These are phyloP conservation scores for Phyllosticta citrichinensis DNA, from an alignment of 2,329 filamentous ascomycete genomes.

Conservation along the genomic window DNA sequence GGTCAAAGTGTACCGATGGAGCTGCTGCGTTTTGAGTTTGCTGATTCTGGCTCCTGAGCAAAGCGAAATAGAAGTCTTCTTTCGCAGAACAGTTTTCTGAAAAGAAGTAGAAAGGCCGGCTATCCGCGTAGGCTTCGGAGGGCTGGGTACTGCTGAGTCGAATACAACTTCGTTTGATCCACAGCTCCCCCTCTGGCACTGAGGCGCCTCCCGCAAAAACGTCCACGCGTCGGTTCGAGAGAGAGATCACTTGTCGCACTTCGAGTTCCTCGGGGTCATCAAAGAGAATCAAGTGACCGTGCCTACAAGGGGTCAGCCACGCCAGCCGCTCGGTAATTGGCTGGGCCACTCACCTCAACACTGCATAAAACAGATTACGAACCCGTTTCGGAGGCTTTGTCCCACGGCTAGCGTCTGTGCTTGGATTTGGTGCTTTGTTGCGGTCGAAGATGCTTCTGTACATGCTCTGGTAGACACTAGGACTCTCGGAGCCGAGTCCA, in stretches of 20 bases:
- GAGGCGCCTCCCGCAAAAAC: conserved; percentile 70
- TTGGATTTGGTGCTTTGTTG: conserved; percentile 47
- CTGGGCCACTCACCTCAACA: conserved; percentile 55
- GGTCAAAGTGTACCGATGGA: conserved; percentile 62
- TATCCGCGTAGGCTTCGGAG: conserved; percentile 37
- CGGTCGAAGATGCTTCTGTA: conserved; percentile 92
- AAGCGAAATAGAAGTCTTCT: conserved; percentile 94
- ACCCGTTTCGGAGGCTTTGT: too few species aligned
- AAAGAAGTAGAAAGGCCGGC: conserved; percentile 87
- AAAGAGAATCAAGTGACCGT: conserved; percentile 94
- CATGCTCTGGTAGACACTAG: conserved; percentile 96
- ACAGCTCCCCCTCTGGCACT: conserved; percentile 86
- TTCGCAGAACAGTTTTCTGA: conserved; percentile 93
- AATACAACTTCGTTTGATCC: conserved; percentile 88
- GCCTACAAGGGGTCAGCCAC: conserved; percentile 40
- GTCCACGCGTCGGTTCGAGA: conserved; percentile 76
- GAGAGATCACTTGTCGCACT: conserved; percentile 88
- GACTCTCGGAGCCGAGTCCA: conserved; percentile 50
- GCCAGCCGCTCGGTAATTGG: neutral
- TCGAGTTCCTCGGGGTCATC: conserved; percentile 93
- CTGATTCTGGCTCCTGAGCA: conserved; percentile 75
- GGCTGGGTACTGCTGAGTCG: conserved; percentile 61
- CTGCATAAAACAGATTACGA: too few species aligned
- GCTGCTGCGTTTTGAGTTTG: conserved; percentile 52
- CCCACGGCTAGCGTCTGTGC: conserved; percentile 20